Evolutionary conservation across 2,329 filamentous ascomycete species (phyloP), one percentile per base, ranked within the genome.

Genomic region (Nannizzia gypsea): DNA sequence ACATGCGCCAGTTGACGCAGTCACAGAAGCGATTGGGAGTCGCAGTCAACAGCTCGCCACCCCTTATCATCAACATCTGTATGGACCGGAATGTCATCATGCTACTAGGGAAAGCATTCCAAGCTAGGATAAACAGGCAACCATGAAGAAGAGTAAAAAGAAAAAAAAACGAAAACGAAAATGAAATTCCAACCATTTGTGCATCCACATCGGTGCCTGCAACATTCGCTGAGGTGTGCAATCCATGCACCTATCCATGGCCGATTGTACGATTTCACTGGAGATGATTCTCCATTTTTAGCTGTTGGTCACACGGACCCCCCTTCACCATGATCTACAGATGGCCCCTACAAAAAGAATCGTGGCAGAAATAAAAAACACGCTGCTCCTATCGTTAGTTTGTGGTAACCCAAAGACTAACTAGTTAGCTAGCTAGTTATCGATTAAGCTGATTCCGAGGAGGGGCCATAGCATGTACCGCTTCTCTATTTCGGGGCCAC

Each of bases 271-370:
- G 42, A 46, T 46, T 26, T 28, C 9, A 6, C 48, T 52, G 46
- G 46, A 22, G 46, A 28, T 52, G 22, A 31, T 52, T 52, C 48
- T 52, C 48, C 26, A n/a, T 28, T 52, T 52, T 31, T 24, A 52
- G 48, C 48, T 52, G 48, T 52, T 31, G 48, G 48, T 52, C 48
- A 52, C 48, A 52, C 48, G 26, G 48, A 52, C 48, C 48, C 48
- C 31, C 48, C 48, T 52, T 6, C 48, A 52, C 48, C 26, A 52
- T 52, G 48, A 52, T 52, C 48, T 52, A 52, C 48, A 31, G 48
- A 31, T 52, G 48, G 48, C 22, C 48, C 26, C 48, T 31, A 20
- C 48, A 26, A 42, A 42, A 42, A 11, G 38, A 52, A 22, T 52
- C 48, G 48, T 52, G 48, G 48, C 48, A 52, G 44, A 8, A 50